Base-by-base conservation (phyloP, 257 asterid genomes). In the Sherardia arvensis region DNA sequence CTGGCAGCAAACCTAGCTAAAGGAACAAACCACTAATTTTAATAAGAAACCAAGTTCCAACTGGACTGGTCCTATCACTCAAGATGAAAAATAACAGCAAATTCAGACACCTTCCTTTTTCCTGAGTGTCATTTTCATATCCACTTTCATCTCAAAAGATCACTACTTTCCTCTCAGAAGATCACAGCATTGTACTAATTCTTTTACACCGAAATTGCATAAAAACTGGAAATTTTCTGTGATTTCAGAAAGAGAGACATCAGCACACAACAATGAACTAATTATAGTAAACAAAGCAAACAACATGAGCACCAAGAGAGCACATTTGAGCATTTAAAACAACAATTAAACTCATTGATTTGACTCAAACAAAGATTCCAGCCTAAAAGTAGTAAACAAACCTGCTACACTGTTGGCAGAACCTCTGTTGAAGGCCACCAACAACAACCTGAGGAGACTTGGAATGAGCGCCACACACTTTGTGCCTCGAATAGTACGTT, bases 361-460 rank as follows among this genome's bases (percentile, higher is more conserved):
- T 2, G 40, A 22, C 21, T 36, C 43, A 51, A 22, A 47, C 12
- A 17, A 26, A 54, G 33, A 36, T 36, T 40, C 49, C 6, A 40
- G 11, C 45, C 45, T 36, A 36, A 36, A n/a, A 34, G 40, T 12
- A 53, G 48, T 11, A 29, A 64, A 63, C 72, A 68, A 72, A 92
- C 99, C 97, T 84, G 96, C 99, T 92, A 68, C 99, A 92, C 81
- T 92, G 99, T 81, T 92, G 99, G 84, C 99, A 92, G 71, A 92
- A 92, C 86, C 99, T 92, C 69, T 92, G 99, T 66, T 82, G 82
- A 74, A 85, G 71, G 53, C 97, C 99, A 4, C 87, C 83, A 77
- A 92, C 99, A 81, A 82, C 65, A 29, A 84, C 99, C 77, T 62
- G 79, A 0, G 95, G 76, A 21, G 86, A 82, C 76, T 92, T 92